phyloP scores from a whole-genome alignment of 2,329 filamentous ascomycete species.

The Stemphylium beticola region DNA sequence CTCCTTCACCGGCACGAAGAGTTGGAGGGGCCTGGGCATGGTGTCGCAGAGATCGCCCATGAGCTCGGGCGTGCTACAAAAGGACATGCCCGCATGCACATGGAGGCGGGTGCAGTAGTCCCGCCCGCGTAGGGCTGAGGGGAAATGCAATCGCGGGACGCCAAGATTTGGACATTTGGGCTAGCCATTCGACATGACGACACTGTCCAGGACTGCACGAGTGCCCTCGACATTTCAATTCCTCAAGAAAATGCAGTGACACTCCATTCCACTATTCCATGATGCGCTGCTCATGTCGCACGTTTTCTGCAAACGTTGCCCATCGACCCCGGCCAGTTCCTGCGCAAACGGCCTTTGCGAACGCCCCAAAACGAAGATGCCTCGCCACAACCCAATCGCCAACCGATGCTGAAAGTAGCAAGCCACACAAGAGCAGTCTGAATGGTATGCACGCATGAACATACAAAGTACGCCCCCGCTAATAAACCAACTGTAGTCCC shows the following conservation, averaged over 20 bases:
- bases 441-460: slow-evolving; percentile 24
- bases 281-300: slow-evolving; percentile 41
- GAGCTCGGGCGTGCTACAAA: slow-evolving; percentile 11
- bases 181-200: slow-evolving; percentile 2
- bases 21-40: slow-evolving; percentile 1
- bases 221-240: not conserved
- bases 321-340: slow-evolving; percentile 25
- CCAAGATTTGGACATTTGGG: slow-evolving; percentile 1
- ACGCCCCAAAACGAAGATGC: slow-evolving; percentile 29
- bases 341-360: slow-evolving; percentile 17
- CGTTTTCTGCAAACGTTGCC: slow-evolving; percentile 26
- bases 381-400: slow-evolving; percentile 31
- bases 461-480: too few relatives aligned
- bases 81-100: not conserved
- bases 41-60: slow-evolving; percentile 7
- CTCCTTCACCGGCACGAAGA: slow-evolving; percentile 1
- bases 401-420: slow-evolving; percentile 9
- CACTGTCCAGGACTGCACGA: not conserved
- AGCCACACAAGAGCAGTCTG: slow-evolving; percentile 17
- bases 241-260: slow-evolving; percentile 35
- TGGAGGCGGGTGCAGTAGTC: not conserved
- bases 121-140: slow-evolving; percentile 13
- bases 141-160: not conserved
- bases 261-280: slow-evolving; percentile 18
- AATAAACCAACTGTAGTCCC: slow-evolving; percentile 33